Evolutionary conservation across 441 rosid species (phyloP).

Genomic region (Euphorbia schlechtendalii): DNA sequence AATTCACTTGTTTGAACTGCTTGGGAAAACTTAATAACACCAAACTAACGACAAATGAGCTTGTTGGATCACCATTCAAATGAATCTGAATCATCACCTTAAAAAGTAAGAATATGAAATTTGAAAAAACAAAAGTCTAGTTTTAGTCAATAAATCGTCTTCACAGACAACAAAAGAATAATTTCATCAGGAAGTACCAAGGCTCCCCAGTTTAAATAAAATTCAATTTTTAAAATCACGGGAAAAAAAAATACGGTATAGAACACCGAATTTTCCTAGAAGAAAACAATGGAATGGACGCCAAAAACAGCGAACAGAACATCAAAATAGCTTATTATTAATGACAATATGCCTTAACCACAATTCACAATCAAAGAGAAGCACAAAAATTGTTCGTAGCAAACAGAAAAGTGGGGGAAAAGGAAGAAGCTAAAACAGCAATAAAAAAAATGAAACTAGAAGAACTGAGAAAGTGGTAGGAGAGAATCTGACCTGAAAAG

Average conservation of each 20-base stretch:
- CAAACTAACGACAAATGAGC: background rate
- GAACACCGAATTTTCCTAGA: background rate
- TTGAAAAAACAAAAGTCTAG: background rate
- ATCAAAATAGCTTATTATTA: background rate
- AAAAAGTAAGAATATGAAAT: background rate
- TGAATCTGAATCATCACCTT: background rate
- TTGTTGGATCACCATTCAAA: background rate
- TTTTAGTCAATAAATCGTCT: background rate
- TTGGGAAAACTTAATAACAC: background rate
- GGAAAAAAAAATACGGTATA: background rate
- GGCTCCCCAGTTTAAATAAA: no score
- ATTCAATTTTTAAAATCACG: background rate
- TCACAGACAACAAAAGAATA: background rate
- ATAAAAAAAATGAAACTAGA: no score
- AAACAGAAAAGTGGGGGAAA: no score
- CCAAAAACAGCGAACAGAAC: conserved; percentile 2
- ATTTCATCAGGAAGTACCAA: background rate
- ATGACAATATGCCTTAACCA: conserved; percentile 15
- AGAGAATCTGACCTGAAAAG: conserved; percentile 24
- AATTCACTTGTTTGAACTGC: no score
- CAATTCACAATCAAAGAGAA: conserved; percentile 18
- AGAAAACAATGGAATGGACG: conserved; percentile 9
- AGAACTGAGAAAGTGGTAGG: no score
- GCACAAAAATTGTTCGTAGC: no score
- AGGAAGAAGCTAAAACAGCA: no score